These are phyloP conservation scores for Tetratostichococcus sp. DNA, from an alignment of 139 green algal genomes.

Conservation along the genomic window DNA sequence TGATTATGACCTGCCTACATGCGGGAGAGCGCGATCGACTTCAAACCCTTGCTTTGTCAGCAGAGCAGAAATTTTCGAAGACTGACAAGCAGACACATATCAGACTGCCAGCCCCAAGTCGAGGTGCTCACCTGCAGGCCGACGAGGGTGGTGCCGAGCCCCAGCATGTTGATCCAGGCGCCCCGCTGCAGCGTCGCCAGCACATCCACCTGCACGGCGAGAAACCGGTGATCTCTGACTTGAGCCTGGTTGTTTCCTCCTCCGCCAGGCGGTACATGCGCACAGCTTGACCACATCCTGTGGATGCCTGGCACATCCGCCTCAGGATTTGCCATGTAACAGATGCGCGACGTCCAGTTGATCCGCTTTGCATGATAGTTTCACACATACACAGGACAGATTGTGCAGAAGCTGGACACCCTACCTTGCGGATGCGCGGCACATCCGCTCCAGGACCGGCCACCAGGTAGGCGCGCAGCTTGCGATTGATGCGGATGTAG, in stretches of 20 bases:
- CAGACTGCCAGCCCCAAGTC: constrained; percentile 4
- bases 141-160: constrained; percentile 60
- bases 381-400: too few species aligned
- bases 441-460: constrained; percentile 26
- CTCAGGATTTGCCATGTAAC: too few species aligned
- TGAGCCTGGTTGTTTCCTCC: too few species aligned
- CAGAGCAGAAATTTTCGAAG: too few species aligned
- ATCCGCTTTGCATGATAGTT: too few species aligned
- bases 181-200: constrained; percentile 65
- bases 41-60: too few species aligned
- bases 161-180: constrained; percentile 75
- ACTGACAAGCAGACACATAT: too few species aligned
- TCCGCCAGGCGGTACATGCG: too few species aligned
- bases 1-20: too few species aligned
- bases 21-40: too few species aligned
- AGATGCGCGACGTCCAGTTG: too few species aligned
- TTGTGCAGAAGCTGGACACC: not conserved
- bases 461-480: constrained; percentile 70
- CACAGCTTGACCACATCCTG: not conserved
- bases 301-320: not conserved
- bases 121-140: constrained; percentile 41
- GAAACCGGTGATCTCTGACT: too few species aligned
- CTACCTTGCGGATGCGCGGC: constrained; percentile 16
- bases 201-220: constrained; percentile 41
- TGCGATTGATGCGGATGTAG: constrained; percentile 65